Evolutionary conservation across 2,329 filamentous ascomycete genomes (phyloP).

Genomic region (Didymella arachidicola): DNA sequence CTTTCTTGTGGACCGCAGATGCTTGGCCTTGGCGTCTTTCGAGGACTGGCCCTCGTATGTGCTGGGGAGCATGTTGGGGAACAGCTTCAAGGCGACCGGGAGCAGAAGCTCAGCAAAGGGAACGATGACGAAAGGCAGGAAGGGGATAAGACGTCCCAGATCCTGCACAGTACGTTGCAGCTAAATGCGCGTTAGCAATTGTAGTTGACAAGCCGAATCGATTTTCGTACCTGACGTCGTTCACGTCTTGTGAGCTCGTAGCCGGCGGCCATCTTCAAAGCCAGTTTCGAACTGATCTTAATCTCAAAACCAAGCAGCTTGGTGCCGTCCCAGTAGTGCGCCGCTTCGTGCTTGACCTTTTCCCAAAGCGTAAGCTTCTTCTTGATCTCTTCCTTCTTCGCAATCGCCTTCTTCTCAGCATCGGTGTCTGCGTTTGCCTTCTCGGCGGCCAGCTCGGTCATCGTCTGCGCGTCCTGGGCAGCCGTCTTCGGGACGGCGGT

Average conservation of each 20-base stretch:
- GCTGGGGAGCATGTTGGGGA: conserved; percentile 96
- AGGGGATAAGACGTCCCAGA: conserved; percentile 88
- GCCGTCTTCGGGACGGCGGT: conserved; percentile 57
- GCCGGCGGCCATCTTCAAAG: conserved; percentile 95
- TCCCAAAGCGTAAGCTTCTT: conserved; percentile 90
- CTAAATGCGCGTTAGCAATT: conserved; percentile 47
- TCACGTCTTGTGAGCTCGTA: conserved; percentile 96
- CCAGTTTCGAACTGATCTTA: conserved; percentile 88
- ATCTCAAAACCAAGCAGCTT: conserved; percentile 93
- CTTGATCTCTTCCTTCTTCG: conserved; percentile 70
- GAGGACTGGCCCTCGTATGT: conserved; percentile 93
- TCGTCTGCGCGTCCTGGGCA: conserved; percentile 57
- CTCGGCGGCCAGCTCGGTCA: conserved; percentile 69
- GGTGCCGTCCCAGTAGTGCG: conserved; percentile 98
- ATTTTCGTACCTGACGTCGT: conserved; percentile 72
- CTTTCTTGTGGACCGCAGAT: conserved; percentile 84
- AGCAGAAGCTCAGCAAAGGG: conserved; percentile 94
- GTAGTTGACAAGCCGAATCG: not conserved
- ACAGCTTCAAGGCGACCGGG: conserved; percentile 88
- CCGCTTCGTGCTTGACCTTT: conserved; percentile 91
- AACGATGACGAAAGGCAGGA: conserved; percentile 96
- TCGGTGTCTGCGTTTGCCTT: conserved; percentile 61
- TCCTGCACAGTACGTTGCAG: conserved; percentile 93
- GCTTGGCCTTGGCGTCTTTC: conserved; percentile 85
- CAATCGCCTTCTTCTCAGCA: conserved; percentile 63